Conservation (phyloP, 176 grass and related monocot genomes). For the Alopecurus myosuroides region DNA sequence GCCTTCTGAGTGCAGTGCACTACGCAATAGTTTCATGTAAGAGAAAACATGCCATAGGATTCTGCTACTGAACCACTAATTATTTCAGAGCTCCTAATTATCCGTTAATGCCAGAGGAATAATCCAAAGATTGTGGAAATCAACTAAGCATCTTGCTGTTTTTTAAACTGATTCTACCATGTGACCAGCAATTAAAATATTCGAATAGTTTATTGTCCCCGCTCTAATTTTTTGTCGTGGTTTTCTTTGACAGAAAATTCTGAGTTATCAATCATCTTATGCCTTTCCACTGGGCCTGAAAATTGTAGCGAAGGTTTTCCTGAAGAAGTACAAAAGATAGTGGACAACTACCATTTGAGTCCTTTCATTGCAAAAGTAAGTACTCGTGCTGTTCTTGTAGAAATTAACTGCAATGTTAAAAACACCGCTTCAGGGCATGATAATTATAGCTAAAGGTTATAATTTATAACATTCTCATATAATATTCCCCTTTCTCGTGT, state of each 20-base stretch:
- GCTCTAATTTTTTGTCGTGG: conserved; percentile 3
- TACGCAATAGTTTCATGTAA: background rate
- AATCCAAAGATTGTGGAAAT: background rate
- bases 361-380: conserved; percentile 67
- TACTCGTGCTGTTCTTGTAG: background rate
- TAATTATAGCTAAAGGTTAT: background rate
- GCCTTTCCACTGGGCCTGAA: conserved; percentile 50
- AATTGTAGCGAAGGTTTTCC: conserved; percentile 35
- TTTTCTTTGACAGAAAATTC: conserved; percentile 53
- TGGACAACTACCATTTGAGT: conserved; percentile 50
- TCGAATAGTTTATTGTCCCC: background rate
- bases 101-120: background rate
- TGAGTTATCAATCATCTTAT: conserved; percentile 80
- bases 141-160: background rate
- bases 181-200: background rate
- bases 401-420: background rate
- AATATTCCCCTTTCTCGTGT: background rate
- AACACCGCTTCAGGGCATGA: background rate
- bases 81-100: background rate
- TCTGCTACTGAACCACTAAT: background rate
- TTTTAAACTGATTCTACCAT: background rate
- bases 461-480: conserved; percentile 15
- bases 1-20: background rate
- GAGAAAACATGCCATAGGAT: background rate
- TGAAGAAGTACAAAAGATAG: conserved; percentile 53